Base-by-base conservation (phyloP, 208 protist species). In the Blechomonas ayalai region DNA sequence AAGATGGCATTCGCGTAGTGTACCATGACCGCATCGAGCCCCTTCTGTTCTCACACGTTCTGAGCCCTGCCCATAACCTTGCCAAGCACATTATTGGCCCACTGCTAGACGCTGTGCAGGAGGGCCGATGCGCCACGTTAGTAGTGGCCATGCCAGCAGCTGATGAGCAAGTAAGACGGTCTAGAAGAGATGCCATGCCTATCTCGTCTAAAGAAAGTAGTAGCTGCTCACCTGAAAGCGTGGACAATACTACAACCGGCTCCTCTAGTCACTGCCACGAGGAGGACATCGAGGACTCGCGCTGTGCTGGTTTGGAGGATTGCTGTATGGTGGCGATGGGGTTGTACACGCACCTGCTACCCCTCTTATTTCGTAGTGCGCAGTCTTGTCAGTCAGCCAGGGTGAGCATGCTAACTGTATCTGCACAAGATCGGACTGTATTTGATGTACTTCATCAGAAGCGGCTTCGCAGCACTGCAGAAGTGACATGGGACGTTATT, bases 21-120 rank as follows among this genome's bases (percentile, higher is more conserved):
- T 53, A 73, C 51, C 46, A 74, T 2, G 67, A 60, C 3, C 66
- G 68, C 16, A 29, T 78, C 20, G 55, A 66, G 22, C 59, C 67
- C 2, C 45, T 79, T 8, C 59, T 69, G 26, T 76, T 81, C 41
- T 69, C 62, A 3, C 60, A 45, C 33, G 77, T 90, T 1, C 47
- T 90, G 13, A 86, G 76, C 52, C 67, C 82, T 12, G 76, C 82
- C 0, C 82, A 90, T 39, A 66, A 78, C 28, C 57, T 79, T 22
- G 50, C 57, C n/a, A 68, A 60, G 9, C 51, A 65, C 47, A 56
- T 90, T 34, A 46, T 70, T 12, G 69, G 54, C 5, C 82, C 82
- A 6, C 59, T 90, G 15, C 59, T 85, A 12, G 58, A 61, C 1
- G 34, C 51, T 1, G 41, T 90, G 13, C 59, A 59, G 1, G 44